These are phyloP conservation scores for Aspergillus sp. DNA, from an alignment of 2,329 filamentous ascomycete species.

Conservation along the genomic window DNA sequence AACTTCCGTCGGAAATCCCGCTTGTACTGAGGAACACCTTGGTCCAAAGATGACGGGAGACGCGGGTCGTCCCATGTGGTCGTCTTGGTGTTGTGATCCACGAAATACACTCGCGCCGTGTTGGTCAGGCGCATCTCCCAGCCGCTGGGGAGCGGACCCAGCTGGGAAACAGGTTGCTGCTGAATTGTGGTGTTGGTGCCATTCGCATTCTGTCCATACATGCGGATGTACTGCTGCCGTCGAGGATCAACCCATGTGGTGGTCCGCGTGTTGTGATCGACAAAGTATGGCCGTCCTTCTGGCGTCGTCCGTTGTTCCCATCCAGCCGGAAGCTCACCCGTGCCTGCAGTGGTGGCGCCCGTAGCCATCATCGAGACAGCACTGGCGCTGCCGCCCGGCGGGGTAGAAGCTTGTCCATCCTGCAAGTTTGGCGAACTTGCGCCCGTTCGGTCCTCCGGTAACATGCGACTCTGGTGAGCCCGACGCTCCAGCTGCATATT, in stretches of 20 bases:
- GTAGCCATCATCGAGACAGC: constrained; percentile 86
- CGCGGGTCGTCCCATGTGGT: constrained; percentile 98
- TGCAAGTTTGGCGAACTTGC: constrained; percentile 77
- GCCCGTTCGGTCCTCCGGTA: constrained; percentile 91
- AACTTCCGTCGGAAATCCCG: constrained; percentile 95
- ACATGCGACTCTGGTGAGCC: constrained; percentile 87
- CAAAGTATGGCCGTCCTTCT: constrained; percentile 91
- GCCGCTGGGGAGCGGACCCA: constrained; percentile 88
- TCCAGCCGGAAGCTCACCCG: constrained; percentile 85
- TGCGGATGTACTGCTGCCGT: constrained; percentile 94
- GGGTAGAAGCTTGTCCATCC: constrained; percentile 35
- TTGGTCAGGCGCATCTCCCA: constrained; percentile 99
- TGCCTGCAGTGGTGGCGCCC: constrained; percentile 85
- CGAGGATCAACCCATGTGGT: constrained; percentile 98
- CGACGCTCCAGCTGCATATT: constrained; percentile 89
- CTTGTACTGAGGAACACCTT: constrained; percentile 99
- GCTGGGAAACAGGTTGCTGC: constrained; percentile 93
- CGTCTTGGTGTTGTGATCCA: constrained; percentile 99
- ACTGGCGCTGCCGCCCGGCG: constrained; percentile 42
- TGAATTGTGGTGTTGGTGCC: constrained; percentile 76
- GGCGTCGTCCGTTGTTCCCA: constrained; percentile 97
- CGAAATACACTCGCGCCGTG: constrained; percentile 95
- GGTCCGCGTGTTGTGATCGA: constrained; percentile 95
- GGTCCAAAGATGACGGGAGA: constrained; percentile 88
- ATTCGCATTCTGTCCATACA: constrained; percentile 83